A percentile compares a stretch with the other conserved stretches of the same genome.
Conservation (phyloP, 768 basidiomycete species). For the Collybia nuda region DNA sequence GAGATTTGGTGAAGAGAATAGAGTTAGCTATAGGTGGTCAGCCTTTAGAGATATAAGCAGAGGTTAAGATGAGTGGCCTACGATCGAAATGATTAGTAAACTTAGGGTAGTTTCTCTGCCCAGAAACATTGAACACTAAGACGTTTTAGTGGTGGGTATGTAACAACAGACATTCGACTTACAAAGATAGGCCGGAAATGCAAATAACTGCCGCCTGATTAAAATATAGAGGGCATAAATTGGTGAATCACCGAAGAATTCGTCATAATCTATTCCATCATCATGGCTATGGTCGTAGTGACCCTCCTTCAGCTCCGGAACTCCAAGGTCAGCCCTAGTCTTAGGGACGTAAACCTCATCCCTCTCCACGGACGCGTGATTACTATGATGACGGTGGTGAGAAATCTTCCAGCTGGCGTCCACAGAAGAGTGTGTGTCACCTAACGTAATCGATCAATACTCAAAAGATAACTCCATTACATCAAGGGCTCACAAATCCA, state of each 20-base stretch:
- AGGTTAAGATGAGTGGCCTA: constrained; percentile 26
- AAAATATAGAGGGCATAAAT: constrained; percentile 57
- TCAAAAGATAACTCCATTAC: constrained; percentile 4
- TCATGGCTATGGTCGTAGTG: too few species aligned
- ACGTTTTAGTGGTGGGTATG: too few species aligned
- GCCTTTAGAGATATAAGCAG: neutral
- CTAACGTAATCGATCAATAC: constrained; percentile 24
- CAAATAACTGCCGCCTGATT: constrained; percentile 55
- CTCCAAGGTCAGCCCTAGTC: constrained; percentile 52
- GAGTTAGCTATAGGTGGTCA: constrained; percentile 41
- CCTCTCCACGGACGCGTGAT: constrained; percentile 52
- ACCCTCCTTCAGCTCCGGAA: constrained; percentile 38
- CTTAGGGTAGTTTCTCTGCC: constrained; percentile 56
- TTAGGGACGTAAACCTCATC: constrained; percentile 64
- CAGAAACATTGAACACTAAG: constrained; percentile 58
- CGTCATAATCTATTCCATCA: constrained; percentile 57
- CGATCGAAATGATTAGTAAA: constrained; percentile 71
- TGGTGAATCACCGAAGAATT: constrained; percentile 59
- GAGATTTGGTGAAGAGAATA: constrained; percentile 52
- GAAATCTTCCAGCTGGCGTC: constrained; percentile 58
- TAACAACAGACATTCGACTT: constrained; percentile 20
- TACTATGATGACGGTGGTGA: constrained; percentile 51
- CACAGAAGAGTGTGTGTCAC: constrained; percentile 45
- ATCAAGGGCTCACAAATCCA: constrained; percentile 41
- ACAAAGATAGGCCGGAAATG: constrained; percentile 64